These are phyloP conservation scores for Syncephalis plumigaleata DNA, from an alignment of 371 early-diverging fungal species.

Conservation along the genomic window DNA sequence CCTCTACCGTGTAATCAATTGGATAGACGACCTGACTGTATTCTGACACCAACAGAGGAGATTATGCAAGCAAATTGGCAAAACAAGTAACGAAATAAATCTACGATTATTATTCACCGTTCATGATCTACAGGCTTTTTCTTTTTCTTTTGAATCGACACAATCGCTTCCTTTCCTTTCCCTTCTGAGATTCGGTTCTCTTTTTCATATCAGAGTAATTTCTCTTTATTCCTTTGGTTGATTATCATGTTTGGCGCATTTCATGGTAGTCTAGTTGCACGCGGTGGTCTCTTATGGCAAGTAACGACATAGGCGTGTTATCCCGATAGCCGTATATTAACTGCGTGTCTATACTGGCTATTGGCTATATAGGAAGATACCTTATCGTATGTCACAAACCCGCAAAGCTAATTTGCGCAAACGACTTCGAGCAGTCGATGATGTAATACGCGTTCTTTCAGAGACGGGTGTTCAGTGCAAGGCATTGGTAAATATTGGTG, in stretches of 20 bases:
- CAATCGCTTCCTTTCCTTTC: too few relatives aligned
- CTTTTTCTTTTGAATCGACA: too few relatives aligned
- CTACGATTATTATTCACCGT: too few relatives aligned
- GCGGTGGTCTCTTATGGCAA: slow-evolving; percentile 55
- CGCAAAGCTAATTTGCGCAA: slow-evolving; percentile 90
- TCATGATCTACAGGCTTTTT: too few relatives aligned
- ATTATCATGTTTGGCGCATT: slow-evolving; percentile 59
- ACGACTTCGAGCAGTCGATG: slow-evolving; percentile 79
- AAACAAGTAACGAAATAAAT: too few relatives aligned
- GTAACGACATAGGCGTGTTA: too few relatives aligned
- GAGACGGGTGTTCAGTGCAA: slow-evolving; percentile 79
- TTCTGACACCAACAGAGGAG: neutral
- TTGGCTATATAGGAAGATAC: slow-evolving; percentile 30
- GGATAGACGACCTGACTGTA: neutral
- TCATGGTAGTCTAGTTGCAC: slow-evolving; percentile 39
- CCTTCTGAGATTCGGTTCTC: neutral
- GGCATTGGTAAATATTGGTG: slow-evolving; percentile 52
- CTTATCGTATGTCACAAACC: slow-evolving; percentile 71
- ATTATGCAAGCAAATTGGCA: too few relatives aligned
- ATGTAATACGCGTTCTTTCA: slow-evolving; percentile 62
- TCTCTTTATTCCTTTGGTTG: neutral
- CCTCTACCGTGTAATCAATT: slow-evolving; percentile 9
- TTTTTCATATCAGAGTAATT: slow-evolving; percentile 2
- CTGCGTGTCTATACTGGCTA: neutral
- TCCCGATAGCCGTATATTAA: neutral